Evolutionary conservation across 192 early-diverging fungal genomes (phyloP), one percentile per base, ranked within the genome.

Genomic region (Umbelopsis ramanniana): DNA sequence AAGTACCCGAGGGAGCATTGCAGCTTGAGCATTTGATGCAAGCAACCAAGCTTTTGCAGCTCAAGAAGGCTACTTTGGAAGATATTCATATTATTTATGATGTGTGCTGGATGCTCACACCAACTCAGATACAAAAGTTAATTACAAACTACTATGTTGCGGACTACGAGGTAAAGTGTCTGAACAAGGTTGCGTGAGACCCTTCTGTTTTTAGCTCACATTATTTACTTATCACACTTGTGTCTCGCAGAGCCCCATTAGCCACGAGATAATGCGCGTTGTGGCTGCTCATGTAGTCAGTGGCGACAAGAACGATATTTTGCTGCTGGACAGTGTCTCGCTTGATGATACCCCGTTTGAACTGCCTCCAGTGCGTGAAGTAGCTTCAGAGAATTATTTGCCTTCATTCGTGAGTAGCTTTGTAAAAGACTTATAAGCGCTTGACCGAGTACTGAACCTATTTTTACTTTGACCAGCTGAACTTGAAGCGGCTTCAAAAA

Each of bases 61-160:
- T 99, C 77, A 95, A 95, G 85, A 96, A 96, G 86, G 93, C 68
- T 33, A 72, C 72, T 6, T 70, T 77, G 35, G 88, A 93, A 67
- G 98, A 99, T 74, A 96, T 99, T 72, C 94, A 98, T 74, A 97
- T 93, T 53, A 98, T 99, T 75, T 98, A 98, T 71, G 97, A 98
- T 85, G 97, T 99, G 26, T 98, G 96, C 83, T 97, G 94, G 87
- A 83, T 97, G 75, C 85, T 99, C 71, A 97, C 96, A 73, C 92
- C 95, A 3, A 92, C 94, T 7, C 98, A 99, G 83, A 96, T 99
- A 81, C 95, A 97, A 82, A 98, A 98, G 87, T 82, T 99, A 35
- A 89, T 99, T 21, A 93, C 93, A 24, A 91, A 97, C 76, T 98
- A 98, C 79, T 91, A 93, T 68, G 92, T 96, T 67, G 93, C 95